phyloP scores from a whole-genome alignment of 768 basidiomycete genomes.

The Kwoniella dejecticola region DNA sequence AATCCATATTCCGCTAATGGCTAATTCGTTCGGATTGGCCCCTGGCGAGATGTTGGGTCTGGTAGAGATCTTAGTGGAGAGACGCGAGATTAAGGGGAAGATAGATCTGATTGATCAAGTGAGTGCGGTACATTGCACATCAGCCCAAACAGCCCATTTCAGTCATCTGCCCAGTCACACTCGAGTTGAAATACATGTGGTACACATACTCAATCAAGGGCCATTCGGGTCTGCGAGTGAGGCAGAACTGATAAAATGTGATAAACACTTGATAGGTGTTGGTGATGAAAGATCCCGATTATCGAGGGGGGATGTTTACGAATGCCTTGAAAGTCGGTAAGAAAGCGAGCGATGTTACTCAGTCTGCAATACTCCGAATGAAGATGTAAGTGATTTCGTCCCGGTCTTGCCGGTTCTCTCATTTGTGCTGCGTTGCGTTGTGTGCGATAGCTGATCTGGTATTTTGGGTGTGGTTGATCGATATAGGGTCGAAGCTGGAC shows the following conservation, averaged over 20 bases:
- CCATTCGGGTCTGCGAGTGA: too few species aligned
- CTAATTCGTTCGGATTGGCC: slow-evolving; percentile 78
- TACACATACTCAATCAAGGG: too few species aligned
- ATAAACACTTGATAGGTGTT: slow-evolving; percentile 63
- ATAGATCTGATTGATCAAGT: slow-evolving; percentile 91
- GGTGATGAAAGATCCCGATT: slow-evolving; percentile 75
- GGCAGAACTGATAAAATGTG: slow-evolving; percentile 11
- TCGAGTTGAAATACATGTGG: background rate
- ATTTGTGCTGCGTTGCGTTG: too few species aligned
- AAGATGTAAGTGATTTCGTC: slow-evolving; percentile 64
- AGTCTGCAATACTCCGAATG: slow-evolving; percentile 80
- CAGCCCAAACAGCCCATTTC: too few species aligned
- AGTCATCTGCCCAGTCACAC: too few species aligned
- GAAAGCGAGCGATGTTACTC: slow-evolving; percentile 71
- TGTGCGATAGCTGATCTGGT: too few species aligned
- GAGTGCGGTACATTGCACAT: too few species aligned
- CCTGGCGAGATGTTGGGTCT: slow-evolving; percentile 70
- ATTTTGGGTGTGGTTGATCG: background rate
- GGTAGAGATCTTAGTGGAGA: slow-evolving; percentile 75
- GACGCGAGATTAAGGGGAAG: slow-evolving; percentile 74
- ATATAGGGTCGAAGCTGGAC: slow-evolving; percentile 36
- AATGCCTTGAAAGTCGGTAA: slow-evolving; percentile 72
- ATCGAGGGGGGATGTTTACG: slow-evolving; percentile 73
- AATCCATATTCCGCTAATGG: slow-evolving; percentile 81
- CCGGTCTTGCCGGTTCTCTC: background rate